Evolutionary conservation across 768 basidiomycete genomes (phyloP), one percentile per base, ranked within the genome.

Genomic region (Trametes gibbosa): DNA sequence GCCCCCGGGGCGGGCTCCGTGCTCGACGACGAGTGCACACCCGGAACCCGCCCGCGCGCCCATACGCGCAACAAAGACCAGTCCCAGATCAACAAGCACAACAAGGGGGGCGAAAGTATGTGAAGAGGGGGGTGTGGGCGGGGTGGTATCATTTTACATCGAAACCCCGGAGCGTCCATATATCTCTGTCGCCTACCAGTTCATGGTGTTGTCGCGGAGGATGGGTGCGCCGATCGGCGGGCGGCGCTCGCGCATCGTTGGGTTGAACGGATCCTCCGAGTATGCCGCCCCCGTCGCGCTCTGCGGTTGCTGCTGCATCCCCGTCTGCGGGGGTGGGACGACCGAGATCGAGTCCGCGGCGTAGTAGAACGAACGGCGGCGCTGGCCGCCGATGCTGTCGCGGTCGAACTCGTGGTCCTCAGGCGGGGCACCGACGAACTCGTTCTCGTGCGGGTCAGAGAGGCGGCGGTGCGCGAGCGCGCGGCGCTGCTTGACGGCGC

Each of bases 321-420:
- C n/a, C 8, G 17, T 5, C 21, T 23, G 21, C 19, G 40, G 50
- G 34, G 56, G 53, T 8, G 21, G 56, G 32, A 74, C 71, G 69
- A 71, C 84, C 14, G 85, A 85, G 40, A 94, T 71, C 62, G 85
- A 87, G 69, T 94, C 91, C 74, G 92, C 92, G 3, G 91, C 91
- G 68, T 84, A 94, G 73, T 92, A 94, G 77, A 92, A 94, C 62
- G 87, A 89, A 58, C 89, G 70, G 53, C 91, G 76, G 57, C 90
- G 77, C 70, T 84, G 83, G 7, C 82, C 89, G 21, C 89, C 90
- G 1, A 90, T 73, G 54, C 82, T 85, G 65, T 91, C 89, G 68
- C 84, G 83, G 68, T 92, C 90, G 67, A 91, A 91, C 39, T 89
- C 83, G 50, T 85, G 78, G n/a, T 87, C 87, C 0, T 81, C 82